Evolutionary conservation across 768 basidiomycete genomes (phyloP).

Genomic region (Mycena kentingensis): DNA sequence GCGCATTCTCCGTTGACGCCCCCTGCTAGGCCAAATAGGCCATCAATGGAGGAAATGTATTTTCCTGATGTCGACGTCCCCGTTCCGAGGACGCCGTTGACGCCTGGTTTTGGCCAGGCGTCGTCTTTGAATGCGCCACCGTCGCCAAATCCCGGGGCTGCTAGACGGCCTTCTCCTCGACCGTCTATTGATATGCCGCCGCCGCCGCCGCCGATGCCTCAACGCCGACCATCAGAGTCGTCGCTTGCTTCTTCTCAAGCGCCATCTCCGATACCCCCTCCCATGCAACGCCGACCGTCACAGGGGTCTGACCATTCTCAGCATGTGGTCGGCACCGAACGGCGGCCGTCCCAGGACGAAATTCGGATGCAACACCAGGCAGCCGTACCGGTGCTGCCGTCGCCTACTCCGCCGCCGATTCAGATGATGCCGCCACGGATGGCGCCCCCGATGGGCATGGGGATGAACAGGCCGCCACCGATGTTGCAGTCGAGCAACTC

Average conservation of each 20-base stretch:
- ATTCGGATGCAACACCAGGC: background rate
- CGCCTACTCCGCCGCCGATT: background rate
- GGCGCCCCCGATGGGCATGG: background rate
- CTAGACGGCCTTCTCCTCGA: conserved; percentile 2
- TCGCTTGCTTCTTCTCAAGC: no score
- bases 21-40: conserved; percentile 22
- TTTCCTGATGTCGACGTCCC: conserved; percentile 23
- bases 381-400: background rate
- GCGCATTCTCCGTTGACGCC: conserved; percentile 21
- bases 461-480: conserved; percentile 21
- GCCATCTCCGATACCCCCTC: no score
- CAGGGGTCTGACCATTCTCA: no score
- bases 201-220: background rate
- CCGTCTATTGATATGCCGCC: background rate
- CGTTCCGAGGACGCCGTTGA: conserved; percentile 13
- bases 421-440: background rate
- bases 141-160: no score
- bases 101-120: background rate
- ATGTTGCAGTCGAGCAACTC: conserved; percentile 24
- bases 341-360: conserved; percentile 4
- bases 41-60: conserved; percentile 26
- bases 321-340: no score
- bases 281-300: no score
- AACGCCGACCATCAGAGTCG: background rate
- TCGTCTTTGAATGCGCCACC: background rate